Evolutionary conservation across 2,329 filamentous ascomycete species (phyloP).

Genomic region (Magnaporthales sp.): DNA sequence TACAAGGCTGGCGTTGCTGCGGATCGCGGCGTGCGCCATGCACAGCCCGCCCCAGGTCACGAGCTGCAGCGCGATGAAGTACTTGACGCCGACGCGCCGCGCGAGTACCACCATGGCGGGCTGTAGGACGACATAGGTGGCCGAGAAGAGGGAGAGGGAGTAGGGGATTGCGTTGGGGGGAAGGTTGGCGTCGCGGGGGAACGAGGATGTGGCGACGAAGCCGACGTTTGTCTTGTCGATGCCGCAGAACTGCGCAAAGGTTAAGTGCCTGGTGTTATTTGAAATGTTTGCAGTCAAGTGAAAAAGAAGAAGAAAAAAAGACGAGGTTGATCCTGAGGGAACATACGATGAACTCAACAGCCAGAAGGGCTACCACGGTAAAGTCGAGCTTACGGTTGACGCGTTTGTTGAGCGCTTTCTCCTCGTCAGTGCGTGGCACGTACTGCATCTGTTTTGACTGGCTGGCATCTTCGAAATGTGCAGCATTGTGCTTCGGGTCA

Average conservation of each 20-base stretch:
- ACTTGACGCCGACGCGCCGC: background rate
- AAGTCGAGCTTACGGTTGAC: slow-evolving; percentile 12
- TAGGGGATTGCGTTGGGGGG: slow-evolving; percentile 14
- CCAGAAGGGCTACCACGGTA: slow-evolving; percentile 10
- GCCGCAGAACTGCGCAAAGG: slow-evolving; percentile 11
- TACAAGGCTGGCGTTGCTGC: slow-evolving; percentile 7
- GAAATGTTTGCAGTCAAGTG: too few species aligned
- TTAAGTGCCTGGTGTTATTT: too few species aligned
- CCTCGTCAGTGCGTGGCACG: slow-evolving; percentile 8
- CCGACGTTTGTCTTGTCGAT: slow-evolving; percentile 16
- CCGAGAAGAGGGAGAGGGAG: slow-evolving; percentile 11
- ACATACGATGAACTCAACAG: slow-evolving; percentile 14
- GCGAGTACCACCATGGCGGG: background rate
- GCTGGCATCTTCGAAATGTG: slow-evolving; percentile 5
- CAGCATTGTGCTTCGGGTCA: too few species aligned
- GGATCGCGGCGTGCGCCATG: slow-evolving; percentile 7
- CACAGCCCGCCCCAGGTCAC: slow-evolving; percentile 7
- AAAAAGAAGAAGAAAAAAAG: background rate
- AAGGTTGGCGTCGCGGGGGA: slow-evolving; percentile 14
- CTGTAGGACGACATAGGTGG: slow-evolving; percentile 7
- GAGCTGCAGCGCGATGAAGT: background rate
- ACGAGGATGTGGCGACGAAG: slow-evolving; percentile 15
- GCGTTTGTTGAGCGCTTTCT: slow-evolving; percentile 10
- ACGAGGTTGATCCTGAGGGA: background rate
- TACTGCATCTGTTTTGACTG: slow-evolving; percentile 6